Conservation (phyloP, 2,329 filamentous ascomycete genomes). For the Amylocarpus encephaloides region DNA sequence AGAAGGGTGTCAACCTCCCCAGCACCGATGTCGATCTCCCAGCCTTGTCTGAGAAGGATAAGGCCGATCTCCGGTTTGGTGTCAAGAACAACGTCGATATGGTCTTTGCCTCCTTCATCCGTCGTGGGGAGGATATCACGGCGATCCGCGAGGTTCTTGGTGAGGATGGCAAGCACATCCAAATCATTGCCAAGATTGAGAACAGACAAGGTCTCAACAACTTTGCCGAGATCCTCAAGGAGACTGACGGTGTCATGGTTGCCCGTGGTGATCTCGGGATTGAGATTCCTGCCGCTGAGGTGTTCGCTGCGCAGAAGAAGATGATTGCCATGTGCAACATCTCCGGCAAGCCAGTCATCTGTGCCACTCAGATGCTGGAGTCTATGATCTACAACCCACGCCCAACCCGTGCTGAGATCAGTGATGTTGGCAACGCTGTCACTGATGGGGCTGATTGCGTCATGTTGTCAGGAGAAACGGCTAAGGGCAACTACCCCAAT, state of each 20-base stretch:
- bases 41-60: slow-evolving; percentile 96
- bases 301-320: slow-evolving; percentile 99
- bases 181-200: slow-evolving; percentile 99
- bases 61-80: slow-evolving; percentile 86
- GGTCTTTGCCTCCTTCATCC: slow-evolving; percentile 98
- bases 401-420: slow-evolving; percentile 95
- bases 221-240: slow-evolving; percentile 91
- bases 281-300: slow-evolving; percentile 96
- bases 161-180: slow-evolving; percentile 87
- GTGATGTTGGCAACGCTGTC: slow-evolving; percentile 95
- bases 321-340: slow-evolving; percentile 99
- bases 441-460: slow-evolving; percentile 98
- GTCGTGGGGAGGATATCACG: slow-evolving; percentile 84
- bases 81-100: slow-evolving; percentile 99
- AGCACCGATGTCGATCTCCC: slow-evolving; percentile 98
- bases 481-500: slow-evolving; percentile 90
- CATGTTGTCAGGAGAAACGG: slow-evolving; percentile 98
- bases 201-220: slow-evolving; percentile 99
- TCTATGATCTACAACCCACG: slow-evolving; percentile 99
- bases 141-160: slow-evolving; percentile 90
- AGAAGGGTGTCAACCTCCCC: slow-evolving; percentile 98
- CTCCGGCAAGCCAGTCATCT: slow-evolving; percentile 97
- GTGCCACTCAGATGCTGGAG: slow-evolving; percentile 99
- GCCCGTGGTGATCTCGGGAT: slow-evolving; percentile 98
- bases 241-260: slow-evolving; percentile 99